Percentiles rank a stretch among this genome's conserved stretches.
phyloP scores from a whole-genome alignment of 2,329 filamentous ascomycete species.

The Colletotrichum kahawae region DNA sequence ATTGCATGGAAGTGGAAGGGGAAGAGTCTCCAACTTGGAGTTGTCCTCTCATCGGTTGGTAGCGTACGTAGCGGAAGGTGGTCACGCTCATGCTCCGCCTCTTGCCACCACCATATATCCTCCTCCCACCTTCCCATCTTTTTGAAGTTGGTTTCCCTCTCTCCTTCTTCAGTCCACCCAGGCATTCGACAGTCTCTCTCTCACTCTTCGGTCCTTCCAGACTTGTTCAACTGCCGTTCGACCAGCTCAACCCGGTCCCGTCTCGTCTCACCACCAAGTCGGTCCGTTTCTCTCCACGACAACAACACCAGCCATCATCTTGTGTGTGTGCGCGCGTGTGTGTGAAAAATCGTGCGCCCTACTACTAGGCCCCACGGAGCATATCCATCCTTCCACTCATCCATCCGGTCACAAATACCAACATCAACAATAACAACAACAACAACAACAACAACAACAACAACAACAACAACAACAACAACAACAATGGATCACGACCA shows the following conservation, averaged over 20 bases:
- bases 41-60: neutral
- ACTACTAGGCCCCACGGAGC: neutral
- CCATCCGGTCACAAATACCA: neutral
- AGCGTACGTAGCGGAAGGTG: too few relatives aligned
- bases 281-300: neutral
- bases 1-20: neutral
- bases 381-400: neutral
- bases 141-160: neutral
- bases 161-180: neutral
- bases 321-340: neutral
- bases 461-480: neutral
- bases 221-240: neutral
- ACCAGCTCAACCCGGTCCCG: conserved; percentile 12
- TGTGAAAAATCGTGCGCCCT: neutral
- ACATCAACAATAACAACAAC: too few relatives aligned
- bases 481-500: conserved; percentile 21
- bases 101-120: conserved; percentile 21
- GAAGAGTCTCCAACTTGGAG: neutral
- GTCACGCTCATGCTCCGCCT: conserved; percentile 5
- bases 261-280: neutral
- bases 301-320: neutral
- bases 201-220: neutral
- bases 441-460: too few relatives aligned
- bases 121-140: conserved; percentile 2
- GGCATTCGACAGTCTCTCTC: neutral